phyloP scores from a whole-genome alignment of 371 early-diverging fungal genomes.

The Syncephalastrum monosporum region DNA sequence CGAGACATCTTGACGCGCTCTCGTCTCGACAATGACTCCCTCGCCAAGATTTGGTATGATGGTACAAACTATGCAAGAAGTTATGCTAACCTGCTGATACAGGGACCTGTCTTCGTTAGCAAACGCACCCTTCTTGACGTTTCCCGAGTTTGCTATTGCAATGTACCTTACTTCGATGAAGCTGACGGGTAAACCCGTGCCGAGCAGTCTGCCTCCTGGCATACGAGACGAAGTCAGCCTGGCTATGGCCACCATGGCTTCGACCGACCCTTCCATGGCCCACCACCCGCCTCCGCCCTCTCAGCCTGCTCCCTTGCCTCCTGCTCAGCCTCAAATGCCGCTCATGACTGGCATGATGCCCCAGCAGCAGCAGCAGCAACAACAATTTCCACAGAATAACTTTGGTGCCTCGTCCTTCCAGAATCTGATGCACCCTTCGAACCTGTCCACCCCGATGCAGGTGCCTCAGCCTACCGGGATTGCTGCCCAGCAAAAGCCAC shows the following conservation, averaged over 20 bases:
- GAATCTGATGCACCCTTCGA: slow-evolving; percentile 14
- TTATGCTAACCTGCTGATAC: neutral
- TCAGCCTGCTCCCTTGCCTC: slow-evolving; percentile 20
- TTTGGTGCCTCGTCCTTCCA: slow-evolving; percentile 1
- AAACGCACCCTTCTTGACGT: slow-evolving; percentile 42
- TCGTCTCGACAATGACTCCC: slow-evolving; percentile 43
- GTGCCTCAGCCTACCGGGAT: slow-evolving; percentile 24
- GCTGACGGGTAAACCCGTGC: slow-evolving; percentile 43
- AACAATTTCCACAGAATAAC: neutral
- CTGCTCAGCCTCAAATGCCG: slow-evolving; percentile 9
- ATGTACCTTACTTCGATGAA: slow-evolving; percentile 55
- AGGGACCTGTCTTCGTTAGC: slow-evolving; percentile 53
- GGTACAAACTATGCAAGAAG: neutral
- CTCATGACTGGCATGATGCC: slow-evolving; percentile 11
- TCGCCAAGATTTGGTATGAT: slow-evolving; percentile 50
- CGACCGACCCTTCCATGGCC: slow-evolving; percentile 27
- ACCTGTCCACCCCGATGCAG: slow-evolving; percentile 14
- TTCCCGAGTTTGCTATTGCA: slow-evolving; percentile 61
- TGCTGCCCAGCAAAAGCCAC: slow-evolving; percentile 25
- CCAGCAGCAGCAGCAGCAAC: slow-evolving; percentile 18
- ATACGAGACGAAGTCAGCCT: slow-evolving; percentile 46
- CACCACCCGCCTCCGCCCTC: slow-evolving; percentile 20
- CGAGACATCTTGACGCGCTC: slow-evolving; percentile 41
- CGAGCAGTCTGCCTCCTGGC: slow-evolving; percentile 34
- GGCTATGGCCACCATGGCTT: slow-evolving; percentile 52